Evolutionary conservation across 2,329 filamentous ascomycete species (phyloP).

Genomic region (Apiospora hydei): DNA sequence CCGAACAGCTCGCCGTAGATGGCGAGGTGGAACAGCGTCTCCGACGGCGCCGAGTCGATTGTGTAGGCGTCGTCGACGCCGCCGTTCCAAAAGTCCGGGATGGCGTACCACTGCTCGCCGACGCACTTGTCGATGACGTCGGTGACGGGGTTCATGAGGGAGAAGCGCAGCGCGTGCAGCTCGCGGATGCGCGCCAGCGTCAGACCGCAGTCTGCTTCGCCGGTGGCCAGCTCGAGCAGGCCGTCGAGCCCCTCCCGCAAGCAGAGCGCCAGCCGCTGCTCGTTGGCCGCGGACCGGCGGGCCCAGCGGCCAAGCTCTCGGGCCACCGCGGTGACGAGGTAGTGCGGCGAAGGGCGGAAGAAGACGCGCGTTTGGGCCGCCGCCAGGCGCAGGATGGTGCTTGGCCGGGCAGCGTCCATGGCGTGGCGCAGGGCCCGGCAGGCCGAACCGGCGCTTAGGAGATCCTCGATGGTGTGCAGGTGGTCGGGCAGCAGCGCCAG

Average conservation of each 20-base stretch:
- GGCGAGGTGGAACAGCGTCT: slow-evolving; percentile 26
- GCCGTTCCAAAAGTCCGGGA: slow-evolving; percentile 24
- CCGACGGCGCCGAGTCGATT: slow-evolving; percentile 13
- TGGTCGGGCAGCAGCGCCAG: slow-evolving; percentile 16
- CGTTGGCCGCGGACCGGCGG: slow-evolving; percentile 34
- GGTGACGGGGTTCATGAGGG: slow-evolving; percentile 25
- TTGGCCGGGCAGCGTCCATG: slow-evolving; percentile 33
- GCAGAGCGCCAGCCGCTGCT: slow-evolving; percentile 31
- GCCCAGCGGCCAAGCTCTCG: slow-evolving; percentile 44
- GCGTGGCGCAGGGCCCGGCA: slow-evolving; percentile 38
- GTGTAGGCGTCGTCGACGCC: slow-evolving; percentile 25
- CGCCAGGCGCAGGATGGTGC: slow-evolving; percentile 42
- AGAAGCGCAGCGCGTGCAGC: slow-evolving; percentile 26
- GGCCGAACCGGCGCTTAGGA: slow-evolving; percentile 20
- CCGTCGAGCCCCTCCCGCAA: slow-evolving; percentile 41
- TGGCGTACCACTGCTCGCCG: slow-evolving; percentile 24
- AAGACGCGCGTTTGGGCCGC: slow-evolving; percentile 43
- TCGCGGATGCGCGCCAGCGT: slow-evolving; percentile 42
- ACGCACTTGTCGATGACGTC: slow-evolving; percentile 26
- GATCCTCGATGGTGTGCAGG: slow-evolving; percentile 26
- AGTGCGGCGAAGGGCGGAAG: slow-evolving; percentile 46
- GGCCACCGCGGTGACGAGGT: slow-evolving; percentile 44
- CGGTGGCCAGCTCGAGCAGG: slow-evolving; percentile 40
- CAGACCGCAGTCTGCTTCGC: slow-evolving; percentile 35
- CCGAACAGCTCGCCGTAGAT: slow-evolving; percentile 28